These are phyloP conservation scores for Sporothrix variecibatus DNA, from an alignment of 2,329 filamentous ascomycete species.

Conservation along the genomic window DNA sequence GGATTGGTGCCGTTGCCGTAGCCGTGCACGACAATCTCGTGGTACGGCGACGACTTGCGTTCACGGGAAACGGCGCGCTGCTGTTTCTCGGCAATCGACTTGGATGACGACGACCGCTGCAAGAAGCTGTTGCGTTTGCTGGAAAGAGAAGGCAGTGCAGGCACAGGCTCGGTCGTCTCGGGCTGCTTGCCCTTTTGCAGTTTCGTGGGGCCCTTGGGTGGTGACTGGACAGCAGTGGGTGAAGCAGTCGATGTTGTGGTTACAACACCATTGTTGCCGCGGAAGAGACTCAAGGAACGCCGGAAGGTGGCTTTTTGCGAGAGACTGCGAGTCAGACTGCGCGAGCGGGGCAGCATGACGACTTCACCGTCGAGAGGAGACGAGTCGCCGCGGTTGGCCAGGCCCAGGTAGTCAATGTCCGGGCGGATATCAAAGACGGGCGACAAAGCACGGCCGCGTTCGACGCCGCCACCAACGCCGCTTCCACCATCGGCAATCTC, in stretches of 20 bases:
- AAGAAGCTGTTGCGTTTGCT: conserved; percentile 14
- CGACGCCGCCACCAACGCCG: neutral
- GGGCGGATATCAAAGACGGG: conserved; percentile 50
- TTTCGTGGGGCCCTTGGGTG: neutral
- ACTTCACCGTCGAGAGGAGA: conserved; percentile 7
- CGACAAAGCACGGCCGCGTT: neutral
- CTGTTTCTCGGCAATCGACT: neutral
- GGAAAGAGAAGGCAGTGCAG: neutral
- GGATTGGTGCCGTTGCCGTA: conserved; percentile 56
- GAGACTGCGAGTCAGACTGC: conserved; percentile 38
- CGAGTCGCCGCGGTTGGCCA: conserved; percentile 40
- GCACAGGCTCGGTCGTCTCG: neutral
- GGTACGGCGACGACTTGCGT: conserved; percentile 37
- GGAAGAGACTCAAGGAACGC: conserved; percentile 41
- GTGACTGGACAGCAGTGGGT: neutral
- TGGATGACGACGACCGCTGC: neutral
- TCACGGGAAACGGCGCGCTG: neutral
- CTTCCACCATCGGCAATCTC: neutral
- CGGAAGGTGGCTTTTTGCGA: conserved; percentile 38
- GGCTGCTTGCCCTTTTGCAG: conserved; percentile 15
- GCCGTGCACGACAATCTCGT: conserved; percentile 55
- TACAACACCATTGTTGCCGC: conserved; percentile 18
- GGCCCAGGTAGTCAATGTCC: conserved; percentile 57
- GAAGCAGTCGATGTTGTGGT: neutral
- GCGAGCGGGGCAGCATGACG: conserved; percentile 30